Conservation (phyloP, 176 grass and related monocot species). For the Ananas comosus region DNA sequence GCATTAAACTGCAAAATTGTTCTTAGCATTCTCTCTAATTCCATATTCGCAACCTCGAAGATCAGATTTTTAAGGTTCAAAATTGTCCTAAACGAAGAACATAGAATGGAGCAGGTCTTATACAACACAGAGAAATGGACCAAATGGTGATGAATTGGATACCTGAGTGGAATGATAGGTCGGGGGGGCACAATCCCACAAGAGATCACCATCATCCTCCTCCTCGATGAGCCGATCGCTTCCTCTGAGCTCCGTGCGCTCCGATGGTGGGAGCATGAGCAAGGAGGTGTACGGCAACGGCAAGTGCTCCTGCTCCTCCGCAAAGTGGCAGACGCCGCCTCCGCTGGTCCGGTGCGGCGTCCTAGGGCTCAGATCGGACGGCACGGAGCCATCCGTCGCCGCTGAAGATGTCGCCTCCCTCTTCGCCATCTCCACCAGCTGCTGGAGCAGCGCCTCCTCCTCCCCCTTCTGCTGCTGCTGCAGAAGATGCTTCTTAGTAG, state of each 20-base stretch:
- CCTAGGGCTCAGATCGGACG: conserved; percentile 41
- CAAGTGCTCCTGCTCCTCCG: background rate
- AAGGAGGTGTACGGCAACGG: conserved; percentile 47
- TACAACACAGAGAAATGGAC: background rate
- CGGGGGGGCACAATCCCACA: conserved; percentile 39
- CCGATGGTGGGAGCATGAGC: conserved; percentile 38
- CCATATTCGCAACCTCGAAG: no score
- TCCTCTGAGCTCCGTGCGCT: conserved; percentile 28
- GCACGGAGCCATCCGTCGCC: conserved; percentile 1
- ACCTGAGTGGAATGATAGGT: conserved; percentile 50
- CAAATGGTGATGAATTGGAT: background rate
- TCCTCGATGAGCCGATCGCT: conserved; percentile 20
- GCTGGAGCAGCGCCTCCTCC: conserved; percentile 35
- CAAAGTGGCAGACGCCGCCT: conserved; percentile 8
- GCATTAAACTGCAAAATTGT: no score
- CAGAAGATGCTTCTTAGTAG: background rate
- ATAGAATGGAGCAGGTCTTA: background rate
- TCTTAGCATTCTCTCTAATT: no score
- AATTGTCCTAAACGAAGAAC: no score
- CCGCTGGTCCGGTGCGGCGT: conserved; percentile 38
- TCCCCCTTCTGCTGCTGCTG: conserved; percentile 20
- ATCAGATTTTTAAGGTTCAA: no score
- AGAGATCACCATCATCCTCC: conserved; percentile 32
- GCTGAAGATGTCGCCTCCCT: conserved; percentile 14
- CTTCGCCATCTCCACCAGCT: conserved; percentile 55